Percentiles rank a stretch among this genome's conserved stretches.
These are phyloP conservation scores for Medicago arabica DNA, from an alignment of 306 rosid species.

Conservation along the genomic window DNA sequence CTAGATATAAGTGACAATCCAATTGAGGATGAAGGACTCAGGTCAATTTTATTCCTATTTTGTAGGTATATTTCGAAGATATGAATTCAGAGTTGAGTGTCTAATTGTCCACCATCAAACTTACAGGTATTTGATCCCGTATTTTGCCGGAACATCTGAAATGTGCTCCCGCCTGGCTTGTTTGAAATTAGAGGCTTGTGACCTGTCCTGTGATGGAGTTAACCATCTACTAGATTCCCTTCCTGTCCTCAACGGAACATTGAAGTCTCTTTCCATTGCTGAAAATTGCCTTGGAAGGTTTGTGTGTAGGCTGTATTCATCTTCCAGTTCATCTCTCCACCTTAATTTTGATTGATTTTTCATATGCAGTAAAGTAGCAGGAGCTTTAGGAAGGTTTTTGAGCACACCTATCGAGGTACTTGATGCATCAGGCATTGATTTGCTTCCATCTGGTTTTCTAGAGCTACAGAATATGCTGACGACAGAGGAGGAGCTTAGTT, in stretches of 20 bases:
- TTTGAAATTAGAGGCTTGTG: conserved; percentile 74
- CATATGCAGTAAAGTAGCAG: conserved; percentile 67
- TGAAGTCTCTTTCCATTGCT: conserved; percentile 85
- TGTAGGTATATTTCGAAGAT: conserved; percentile 32
- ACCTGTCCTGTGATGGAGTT: conserved; percentile 70
- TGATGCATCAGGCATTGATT: conserved; percentile 67
- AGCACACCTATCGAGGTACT: conserved; percentile 62
- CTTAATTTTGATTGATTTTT: conserved; percentile 46
- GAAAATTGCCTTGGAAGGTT: conserved; percentile 91
- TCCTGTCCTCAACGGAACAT: conserved; percentile 58
- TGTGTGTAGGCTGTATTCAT: conserved; percentile 44
- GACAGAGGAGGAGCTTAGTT: conserved; percentile 52
- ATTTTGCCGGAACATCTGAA: conserved; percentile 61
- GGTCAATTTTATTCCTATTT: conserved; percentile 55
- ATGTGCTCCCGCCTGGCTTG: conserved; percentile 54
- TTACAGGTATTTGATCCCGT: conserved; percentile 77
- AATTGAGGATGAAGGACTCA: conserved; percentile 79
- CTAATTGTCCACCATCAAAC: conserved; percentile 47
- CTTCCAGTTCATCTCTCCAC: conserved; percentile 36
- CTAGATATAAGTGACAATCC: conserved; percentile 91
- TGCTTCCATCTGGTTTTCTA: conserved; percentile 73
- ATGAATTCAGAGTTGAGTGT: conserved; percentile 33
- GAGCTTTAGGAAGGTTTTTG: conserved; percentile 67
- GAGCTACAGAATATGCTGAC: conserved; percentile 54
- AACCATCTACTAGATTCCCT: conserved; percentile 59